Evolutionary conservation across 257 asterid species (phyloP), one percentile per base, ranked within the genome.

Genomic region (Solanum peruvianum): DNA sequence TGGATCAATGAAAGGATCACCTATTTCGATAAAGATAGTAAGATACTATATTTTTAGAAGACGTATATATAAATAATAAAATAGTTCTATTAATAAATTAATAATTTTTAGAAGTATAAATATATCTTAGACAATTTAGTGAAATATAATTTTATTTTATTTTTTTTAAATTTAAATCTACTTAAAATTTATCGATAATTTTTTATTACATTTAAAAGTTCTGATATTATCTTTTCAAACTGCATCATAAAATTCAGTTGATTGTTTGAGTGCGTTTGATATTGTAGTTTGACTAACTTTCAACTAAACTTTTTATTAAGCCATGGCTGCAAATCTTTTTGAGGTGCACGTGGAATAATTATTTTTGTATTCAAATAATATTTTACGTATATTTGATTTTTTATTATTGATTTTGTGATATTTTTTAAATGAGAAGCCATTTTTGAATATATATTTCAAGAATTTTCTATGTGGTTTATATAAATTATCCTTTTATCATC

Each of bases 201-300:
- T 0, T 1, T 52, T 16, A 16, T 0, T 52, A 3, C 23, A 52
- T 16, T 1, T 23, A 49, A 15, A 49, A 15, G 0, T 49, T 49
- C 0, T 1, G 60, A 15, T 49, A 1, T 1, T 0, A 1, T 16
- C 1, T 52, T 52, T 52, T 52, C 23, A 1, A 52, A 16, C 9
- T 52, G 6, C 12, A 58, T 1, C 6, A 58, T 20, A 58, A 58
- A 21, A 58, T 20, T 3, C 5, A 3, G 3, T 58, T 20, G 25
- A 58, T 58, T 2, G 14, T 66, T 66, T 27, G 4, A 27, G 20
- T 27, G 37, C 1, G 18, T 66, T 25, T 66, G 10, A 60, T 62
- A 23, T 23, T 4, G 8, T n/a, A 44, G 47, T 23, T n/a, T 85
- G 76, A 88, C 90, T 85, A 76, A 88, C 77, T 77, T 85, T 76